Evolutionary conservation across 257 asterid species (phyloP), one percentile per base, ranked within the genome.

Genomic region (Capsicum chinense): DNA sequence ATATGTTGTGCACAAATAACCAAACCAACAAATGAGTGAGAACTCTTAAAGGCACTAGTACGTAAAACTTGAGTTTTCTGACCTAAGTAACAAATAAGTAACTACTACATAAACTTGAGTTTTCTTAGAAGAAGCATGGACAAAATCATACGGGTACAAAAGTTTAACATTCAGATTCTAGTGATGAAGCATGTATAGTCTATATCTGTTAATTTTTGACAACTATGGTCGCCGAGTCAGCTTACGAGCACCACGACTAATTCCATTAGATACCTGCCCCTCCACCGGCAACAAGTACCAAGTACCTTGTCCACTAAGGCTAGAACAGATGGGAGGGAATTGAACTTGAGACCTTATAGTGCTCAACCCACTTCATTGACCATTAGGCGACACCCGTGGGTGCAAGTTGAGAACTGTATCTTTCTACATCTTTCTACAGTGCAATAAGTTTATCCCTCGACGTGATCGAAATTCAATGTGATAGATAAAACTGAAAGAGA

Each of bases 31-130:
- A 71, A 47, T 16, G 58, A 71, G 58, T 9, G 47, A 47, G 9
- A 71, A 71, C 80, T 19, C 79, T n/a, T 47, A 8, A n/a, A 71
- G 80, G 80, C 16, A 73, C 58, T 73, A 73, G 35, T n/a, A 47
- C 39, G 48, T 73, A 73, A 47, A 73, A 71, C 12, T 26, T 19
- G 80, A 50, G 60, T 74, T 50, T 73, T 50, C 62, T 50, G 21
- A 50, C 80, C 80, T 9, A 73, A 73, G n/a, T 39, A n/a, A n/a
- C n/a, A 47, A 71, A 47, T 16, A 37, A 71, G 58, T 9, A 71
- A 47, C 58, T 73, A 73, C 56, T n/a, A 47, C 58, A 73, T 73
- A 73, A 73, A 71, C 12, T 26, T 19, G 80, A 50, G 80, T 74
- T 50, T 73, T 50, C 62, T 50, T 13, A 50, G 44, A 74, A 50